Evolutionary conservation across 2,329 filamentous ascomycete species (phyloP).

Genomic region (Talaromyces marneffei): DNA sequence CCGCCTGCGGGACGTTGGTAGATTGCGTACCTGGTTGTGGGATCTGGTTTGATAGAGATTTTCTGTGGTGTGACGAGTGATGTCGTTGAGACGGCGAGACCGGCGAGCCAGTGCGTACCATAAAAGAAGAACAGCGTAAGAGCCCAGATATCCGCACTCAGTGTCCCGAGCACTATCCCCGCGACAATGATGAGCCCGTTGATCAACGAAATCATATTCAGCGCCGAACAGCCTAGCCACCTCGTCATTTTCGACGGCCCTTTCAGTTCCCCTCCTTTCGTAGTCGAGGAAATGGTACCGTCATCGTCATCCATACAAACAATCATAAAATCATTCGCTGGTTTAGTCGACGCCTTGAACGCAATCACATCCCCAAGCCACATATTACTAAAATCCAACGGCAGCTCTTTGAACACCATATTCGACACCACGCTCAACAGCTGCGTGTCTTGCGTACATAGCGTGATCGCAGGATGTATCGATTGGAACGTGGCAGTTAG

Average conservation of each 20-base stretch:
- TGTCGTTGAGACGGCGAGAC: constrained; percentile 21
- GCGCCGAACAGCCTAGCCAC: constrained; percentile 16
- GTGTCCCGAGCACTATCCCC: constrained; percentile 22
- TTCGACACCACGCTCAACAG: constrained; percentile 26
- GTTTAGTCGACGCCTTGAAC: constrained; percentile 20
- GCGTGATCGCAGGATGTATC: constrained; percentile 24
- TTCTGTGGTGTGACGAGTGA: constrained; percentile 19
- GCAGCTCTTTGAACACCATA: constrained; percentile 28
- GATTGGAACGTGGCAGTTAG: constrained; percentile 22
- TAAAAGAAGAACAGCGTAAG: constrained; percentile 27
- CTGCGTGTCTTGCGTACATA: constrained; percentile 26
- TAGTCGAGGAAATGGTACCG: neutral
- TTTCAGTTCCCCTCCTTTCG: neutral
- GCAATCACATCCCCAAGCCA: constrained; percentile 26
- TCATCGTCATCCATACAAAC: constrained; percentile 21
- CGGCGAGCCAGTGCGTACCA: constrained; percentile 25
- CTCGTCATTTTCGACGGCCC: constrained; percentile 12
- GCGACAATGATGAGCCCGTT: constrained; percentile 23
- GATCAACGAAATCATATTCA: constrained; percentile 20
- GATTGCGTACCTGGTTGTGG: constrained; percentile 22
- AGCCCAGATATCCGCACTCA: constrained; percentile 28
- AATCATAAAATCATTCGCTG: constrained; percentile 28
- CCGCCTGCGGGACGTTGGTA: constrained; percentile 29
- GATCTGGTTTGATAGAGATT: constrained; percentile 15
- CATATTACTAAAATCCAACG: constrained; percentile 25